Base-by-base conservation (phyloP, 2,329 filamentous ascomycete genomes). In the Cladorrhinum sp. region DNA sequence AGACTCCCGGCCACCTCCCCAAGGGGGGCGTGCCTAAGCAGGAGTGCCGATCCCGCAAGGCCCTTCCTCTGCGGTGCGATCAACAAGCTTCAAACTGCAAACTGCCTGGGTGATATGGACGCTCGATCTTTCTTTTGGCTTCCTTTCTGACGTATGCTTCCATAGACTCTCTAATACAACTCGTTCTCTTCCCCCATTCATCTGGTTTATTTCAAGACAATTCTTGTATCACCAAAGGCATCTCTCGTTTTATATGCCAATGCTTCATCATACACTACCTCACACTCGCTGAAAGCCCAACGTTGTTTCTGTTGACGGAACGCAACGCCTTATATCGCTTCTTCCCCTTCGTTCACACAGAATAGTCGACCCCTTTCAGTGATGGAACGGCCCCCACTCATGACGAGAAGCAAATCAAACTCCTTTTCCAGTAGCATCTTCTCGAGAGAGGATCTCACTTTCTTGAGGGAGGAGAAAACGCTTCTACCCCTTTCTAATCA, bases 401-500 rank as follows among this genome's bases (percentile, higher is more conserved):
- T 66, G 16, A 26, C 49, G 14, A 60, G 60, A 61, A 64, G 57
- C 56, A 65, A 58, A 33, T 65, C 64, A 14, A 49, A 56, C 8
- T 66, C 66, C 6, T 60, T 66, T 20, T 64, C 62, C 6, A 65
- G 59, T 23, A 60, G 59, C 28, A 60, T 60, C 16, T 51, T 59
- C 18, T 46, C 42, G 16, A 21, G 42, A 20, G 42, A 46, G 16
- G 42, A 46, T 18, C n/a, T 21, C 3, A 46, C 18, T 46, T 20
- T 18, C 66, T 61, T 33, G 36, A 61, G 28, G 26, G 61, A 69
- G 9, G 64, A 67, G 10, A 65, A 65, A 30, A 55, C 63, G 18
- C 66, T 67, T 18, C 68, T 76, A 18, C 74, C 73, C 5, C 62
- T 68, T 2, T 63, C 72, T 51, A 46, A 46, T 21, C 74, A 76